These are phyloP conservation scores for Curvularia verruculosa DNA, from an alignment of 2,329 filamentous ascomycete genomes.

Conservation along the genomic window DNA sequence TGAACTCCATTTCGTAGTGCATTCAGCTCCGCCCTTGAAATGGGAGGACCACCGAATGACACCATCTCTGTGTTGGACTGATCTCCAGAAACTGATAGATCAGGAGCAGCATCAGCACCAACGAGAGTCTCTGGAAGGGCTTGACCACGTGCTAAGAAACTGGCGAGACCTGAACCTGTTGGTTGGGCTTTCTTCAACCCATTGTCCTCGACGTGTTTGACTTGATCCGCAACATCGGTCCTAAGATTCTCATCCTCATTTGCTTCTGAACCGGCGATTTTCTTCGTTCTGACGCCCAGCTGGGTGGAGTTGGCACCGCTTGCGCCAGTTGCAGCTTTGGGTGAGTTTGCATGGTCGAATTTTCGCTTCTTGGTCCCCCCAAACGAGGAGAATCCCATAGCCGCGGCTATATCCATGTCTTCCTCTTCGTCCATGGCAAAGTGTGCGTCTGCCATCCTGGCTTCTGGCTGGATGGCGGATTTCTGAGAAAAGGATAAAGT, in stretches of 20 bases:
- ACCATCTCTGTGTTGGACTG: constrained; percentile 21
- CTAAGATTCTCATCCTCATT: neutral
- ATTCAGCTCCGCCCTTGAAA: constrained; percentile 41
- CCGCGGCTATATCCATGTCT: constrained; percentile 63
- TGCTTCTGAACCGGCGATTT: constrained; percentile 7
- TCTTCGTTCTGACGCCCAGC: constrained; percentile 48
- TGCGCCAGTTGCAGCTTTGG: constrained; percentile 41
- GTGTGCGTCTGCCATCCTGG: neutral
- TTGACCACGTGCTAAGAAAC: constrained; percentile 40
- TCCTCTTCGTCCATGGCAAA: constrained; percentile 55
- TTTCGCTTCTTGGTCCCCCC: constrained; percentile 72
- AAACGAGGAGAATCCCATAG: constrained; percentile 77
- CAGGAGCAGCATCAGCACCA: neutral
- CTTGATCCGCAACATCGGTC: neutral
- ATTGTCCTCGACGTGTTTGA: constrained; percentile 2
- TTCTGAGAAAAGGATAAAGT: neutral
- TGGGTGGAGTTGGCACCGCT: constrained; percentile 44
- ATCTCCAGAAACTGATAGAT: constrained; percentile 1
- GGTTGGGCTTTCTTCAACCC: constrained; percentile 21
- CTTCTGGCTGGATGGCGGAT: neutral
- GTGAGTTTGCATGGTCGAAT: constrained; percentile 65
- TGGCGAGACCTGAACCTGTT: constrained; percentile 36
- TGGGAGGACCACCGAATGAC: constrained; percentile 39
- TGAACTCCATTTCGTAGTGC: constrained; percentile 50
- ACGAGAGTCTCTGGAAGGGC: constrained; percentile 29